These are phyloP conservation scores for Penicillium sp. DNA, from an alignment of 2,329 filamentous ascomycete species.

Conservation along the genomic window DNA sequence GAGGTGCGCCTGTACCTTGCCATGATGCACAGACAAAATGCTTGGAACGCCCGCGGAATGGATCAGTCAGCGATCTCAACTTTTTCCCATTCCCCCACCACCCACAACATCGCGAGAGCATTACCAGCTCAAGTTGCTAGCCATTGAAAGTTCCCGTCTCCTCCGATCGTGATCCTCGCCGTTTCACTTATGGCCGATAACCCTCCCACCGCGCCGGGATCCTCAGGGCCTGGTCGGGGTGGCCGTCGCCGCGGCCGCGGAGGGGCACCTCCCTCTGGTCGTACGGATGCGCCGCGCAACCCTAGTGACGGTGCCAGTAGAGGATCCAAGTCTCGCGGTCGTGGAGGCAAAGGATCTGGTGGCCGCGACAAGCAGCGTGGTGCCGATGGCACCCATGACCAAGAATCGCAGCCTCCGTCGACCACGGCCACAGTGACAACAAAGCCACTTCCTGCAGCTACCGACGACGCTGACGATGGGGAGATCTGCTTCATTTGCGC, in stretches of 20 bases:
- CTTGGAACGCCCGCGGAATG: conserved; percentile 1
- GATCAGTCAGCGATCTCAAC: conserved; percentile 25
- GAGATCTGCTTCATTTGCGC: conserved; percentile 98
- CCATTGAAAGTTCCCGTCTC: conserved; percentile 11
- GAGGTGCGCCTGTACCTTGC: not conserved
- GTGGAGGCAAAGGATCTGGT: conserved; percentile 35
- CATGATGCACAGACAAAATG: not conserved
- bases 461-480: conserved; percentile 58
- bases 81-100: conserved; percentile 22
- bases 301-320: conserved; percentile 31
- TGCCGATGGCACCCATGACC: conserved; percentile 17
- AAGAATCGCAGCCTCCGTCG: conserved; percentile 14
- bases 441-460: conserved; percentile 31
- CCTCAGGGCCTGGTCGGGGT: conserved; percentile 44
- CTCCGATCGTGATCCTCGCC: conserved; percentile 8
- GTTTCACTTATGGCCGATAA: conserved; percentile 31
- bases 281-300: conserved; percentile 28
- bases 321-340: conserved; percentile 35
- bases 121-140: conserved; percentile 7
- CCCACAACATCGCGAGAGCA: conserved; percentile 7
- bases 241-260: conserved; percentile 42
- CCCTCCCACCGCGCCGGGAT: conserved; percentile 24
- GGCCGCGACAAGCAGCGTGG: conserved; percentile 32
- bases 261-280: conserved; percentile 31
- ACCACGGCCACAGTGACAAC: conserved; percentile 31